Evolutionary conservation across 2,329 filamentous ascomycete genomes (phyloP).

Genomic region (Knoxdaviesia capensis): DNA sequence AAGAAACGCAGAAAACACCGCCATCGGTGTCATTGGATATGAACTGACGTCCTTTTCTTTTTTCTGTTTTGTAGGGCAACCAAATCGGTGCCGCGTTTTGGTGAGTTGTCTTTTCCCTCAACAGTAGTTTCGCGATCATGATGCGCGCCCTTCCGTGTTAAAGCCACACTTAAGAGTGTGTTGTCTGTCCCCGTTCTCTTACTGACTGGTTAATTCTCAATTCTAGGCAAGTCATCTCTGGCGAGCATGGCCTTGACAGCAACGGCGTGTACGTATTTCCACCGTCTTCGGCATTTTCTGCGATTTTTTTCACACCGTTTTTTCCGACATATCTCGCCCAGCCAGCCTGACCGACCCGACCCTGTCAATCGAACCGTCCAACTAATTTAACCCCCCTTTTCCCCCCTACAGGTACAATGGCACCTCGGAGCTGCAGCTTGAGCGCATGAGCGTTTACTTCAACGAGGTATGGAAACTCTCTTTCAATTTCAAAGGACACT

Average conservation of each 20-base stretch:
- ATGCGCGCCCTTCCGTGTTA: too few relatives aligned
- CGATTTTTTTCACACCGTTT: neutral
- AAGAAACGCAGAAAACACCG: too few relatives aligned
- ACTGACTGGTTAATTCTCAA: conserved; percentile 15
- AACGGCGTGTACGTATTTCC: conserved; percentile 63
- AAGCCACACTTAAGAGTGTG: too few relatives aligned
- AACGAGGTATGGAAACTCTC: conserved; percentile 33
- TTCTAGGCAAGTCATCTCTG: conserved; percentile 57
- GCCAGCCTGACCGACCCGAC: neutral
- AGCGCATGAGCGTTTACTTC: conserved; percentile 99
- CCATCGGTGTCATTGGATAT: too few relatives aligned
- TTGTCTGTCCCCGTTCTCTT: too few relatives aligned
- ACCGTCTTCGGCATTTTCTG: conserved; percentile 1
- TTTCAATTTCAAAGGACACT: too few relatives aligned
- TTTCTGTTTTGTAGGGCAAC: conserved; percentile 54
- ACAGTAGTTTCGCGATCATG: too few relatives aligned
- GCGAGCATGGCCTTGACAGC: conserved; percentile 92
- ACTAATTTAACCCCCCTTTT: neutral
- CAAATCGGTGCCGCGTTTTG: conserved; percentile 99
- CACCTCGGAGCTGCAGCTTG: conserved; percentile 94
- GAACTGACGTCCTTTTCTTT: conserved; percentile 15
- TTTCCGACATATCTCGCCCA: neutral
- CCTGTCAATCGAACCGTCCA: neutral
- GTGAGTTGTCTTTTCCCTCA: conserved; percentile 24
- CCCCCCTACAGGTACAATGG: conserved; percentile 61